These are phyloP conservation scores for Paspalum vaginatum DNA, from an alignment of 176 grass and related monocot genomes.

Conservation along the genomic window DNA sequence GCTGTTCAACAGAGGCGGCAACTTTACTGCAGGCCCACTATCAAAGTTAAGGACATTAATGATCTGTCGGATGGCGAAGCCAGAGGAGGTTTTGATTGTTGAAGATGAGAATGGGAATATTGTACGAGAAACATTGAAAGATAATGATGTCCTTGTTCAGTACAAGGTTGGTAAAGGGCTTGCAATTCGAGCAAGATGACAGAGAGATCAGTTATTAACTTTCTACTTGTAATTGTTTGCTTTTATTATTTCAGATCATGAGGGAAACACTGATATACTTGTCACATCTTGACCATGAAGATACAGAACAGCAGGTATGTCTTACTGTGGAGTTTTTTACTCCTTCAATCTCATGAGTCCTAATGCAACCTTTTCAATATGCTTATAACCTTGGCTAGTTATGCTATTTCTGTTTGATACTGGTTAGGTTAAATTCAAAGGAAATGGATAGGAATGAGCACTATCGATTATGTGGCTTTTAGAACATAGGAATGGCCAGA, in stretches of 20 bases:
- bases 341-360: background rate
- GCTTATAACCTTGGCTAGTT: background rate
- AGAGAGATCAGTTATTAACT: background rate
- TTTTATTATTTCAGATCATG: constrained; percentile 61
- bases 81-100: constrained; percentile 78
- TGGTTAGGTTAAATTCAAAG: background rate
- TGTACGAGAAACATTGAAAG: constrained; percentile 81
- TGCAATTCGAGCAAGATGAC: background rate
- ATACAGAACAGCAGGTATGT: constrained; percentile 76
- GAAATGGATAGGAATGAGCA: background rate
- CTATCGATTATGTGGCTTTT: background rate
- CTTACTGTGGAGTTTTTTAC: background rate
- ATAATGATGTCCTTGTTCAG: constrained; percentile 79
- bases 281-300: constrained; percentile 73
- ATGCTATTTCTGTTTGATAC: background rate
- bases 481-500: background rate
- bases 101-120: constrained; percentile 87
- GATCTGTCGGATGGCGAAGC: constrained; percentile 83
- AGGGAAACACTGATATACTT: constrained; percentile 82
- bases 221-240: background rate
- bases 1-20: constrained; percentile 64
- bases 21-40: constrained; percentile 58
- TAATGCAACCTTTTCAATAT: background rate
- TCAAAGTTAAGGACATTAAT: constrained; percentile 76
- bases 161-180: constrained; percentile 59